phyloP scores from a whole-genome alignment of 2,329 filamentous ascomycete species.

The Cercospora zeae-maydis region DNA sequence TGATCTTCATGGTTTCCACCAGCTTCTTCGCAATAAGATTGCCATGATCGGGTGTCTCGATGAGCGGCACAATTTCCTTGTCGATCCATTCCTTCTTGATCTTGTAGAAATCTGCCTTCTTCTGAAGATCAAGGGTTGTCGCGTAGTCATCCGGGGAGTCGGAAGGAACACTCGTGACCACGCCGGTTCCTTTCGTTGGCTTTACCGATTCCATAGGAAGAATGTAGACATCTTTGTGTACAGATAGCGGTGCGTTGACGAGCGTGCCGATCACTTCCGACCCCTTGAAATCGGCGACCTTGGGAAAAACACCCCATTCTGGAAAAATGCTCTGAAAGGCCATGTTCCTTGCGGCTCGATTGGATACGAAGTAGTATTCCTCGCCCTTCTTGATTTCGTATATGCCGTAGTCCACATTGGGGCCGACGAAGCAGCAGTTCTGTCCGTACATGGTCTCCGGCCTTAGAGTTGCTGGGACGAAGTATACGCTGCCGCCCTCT shows the following conservation, averaged over 20 bases:
- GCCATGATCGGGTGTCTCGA: constrained; percentile 82
- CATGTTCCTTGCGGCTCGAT: constrained; percentile 89
- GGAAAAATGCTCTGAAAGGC: constrained; percentile 85
- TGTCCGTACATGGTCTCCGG: constrained; percentile 99
- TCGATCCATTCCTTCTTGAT: constrained; percentile 97
- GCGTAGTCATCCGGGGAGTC: constrained; percentile 95
- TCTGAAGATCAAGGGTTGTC: constrained; percentile 79
- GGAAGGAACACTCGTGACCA: constrained; percentile 92
- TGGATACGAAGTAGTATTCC: constrained; percentile 80
- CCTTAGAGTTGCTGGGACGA: constrained; percentile 85
- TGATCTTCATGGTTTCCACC: constrained; percentile 91
- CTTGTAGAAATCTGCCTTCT: constrained; percentile 94
- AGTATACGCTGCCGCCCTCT: constrained; percentile 73
- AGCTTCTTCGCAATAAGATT: constrained; percentile 78
- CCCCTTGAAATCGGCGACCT: constrained; percentile 71
- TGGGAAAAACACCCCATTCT: constrained; percentile 68
- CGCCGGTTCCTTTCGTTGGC: constrained; percentile 90
- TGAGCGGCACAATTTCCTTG: constrained; percentile 82
- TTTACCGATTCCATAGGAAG: constrained; percentile 94
- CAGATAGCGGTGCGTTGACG: constrained; percentile 81
- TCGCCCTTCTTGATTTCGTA: constrained; percentile 62
- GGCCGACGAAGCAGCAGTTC: constrained; percentile 91
- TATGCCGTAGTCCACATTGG: constrained; percentile 82
- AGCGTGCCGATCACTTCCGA: constrained; percentile 82
- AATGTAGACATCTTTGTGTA: constrained; percentile 80